phyloP scores from a whole-genome alignment of 441 rosid species.

The Gossypium lobatum region DNA sequence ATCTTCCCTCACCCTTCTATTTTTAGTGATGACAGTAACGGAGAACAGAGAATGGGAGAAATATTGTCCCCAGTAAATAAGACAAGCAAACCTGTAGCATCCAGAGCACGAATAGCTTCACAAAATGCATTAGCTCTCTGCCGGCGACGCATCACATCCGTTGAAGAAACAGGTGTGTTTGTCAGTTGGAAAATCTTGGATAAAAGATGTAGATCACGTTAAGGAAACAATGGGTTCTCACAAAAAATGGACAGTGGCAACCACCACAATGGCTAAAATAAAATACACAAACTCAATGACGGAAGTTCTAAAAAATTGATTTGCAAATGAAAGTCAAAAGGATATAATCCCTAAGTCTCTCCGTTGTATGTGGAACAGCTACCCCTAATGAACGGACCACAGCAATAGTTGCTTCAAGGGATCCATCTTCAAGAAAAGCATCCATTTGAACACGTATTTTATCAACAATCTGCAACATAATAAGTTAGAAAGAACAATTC shows the following conservation, averaged over 20 bases:
- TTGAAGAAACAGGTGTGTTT: constrained; percentile 50
- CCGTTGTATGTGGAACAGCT: constrained; percentile 93
- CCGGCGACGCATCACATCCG: constrained; percentile 63
- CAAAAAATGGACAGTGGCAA: constrained; percentile 8
- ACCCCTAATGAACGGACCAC: constrained; percentile 80
- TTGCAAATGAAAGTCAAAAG: constrained; percentile 25
- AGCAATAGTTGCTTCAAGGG: constrained; percentile 89
- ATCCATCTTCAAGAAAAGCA: constrained; percentile 98
- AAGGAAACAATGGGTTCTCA: constrained; percentile 29
- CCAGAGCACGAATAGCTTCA: constrained; percentile 91
- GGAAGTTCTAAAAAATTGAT: neutral
- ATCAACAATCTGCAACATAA: constrained; percentile 74
- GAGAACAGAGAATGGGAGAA: neutral
- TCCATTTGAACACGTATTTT: constrained; percentile 99
- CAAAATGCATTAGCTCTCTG: constrained; percentile 93
- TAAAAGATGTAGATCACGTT: constrained; percentile 54
- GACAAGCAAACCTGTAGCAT: constrained; percentile 70
- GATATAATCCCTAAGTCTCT: constrained; percentile 88
- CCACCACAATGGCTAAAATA: neutral
- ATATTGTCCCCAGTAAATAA: neutral
- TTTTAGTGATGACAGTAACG: neutral
- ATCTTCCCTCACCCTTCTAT: neutral
- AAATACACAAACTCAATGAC: neutral
- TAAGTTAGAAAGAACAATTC: constrained; percentile 9
- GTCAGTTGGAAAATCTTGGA: constrained; percentile 89